Evolutionary conservation across 2,329 filamentous ascomycete species (phyloP), one percentile per base, ranked within the genome.

Genomic region (Aspergillus sp.): DNA sequence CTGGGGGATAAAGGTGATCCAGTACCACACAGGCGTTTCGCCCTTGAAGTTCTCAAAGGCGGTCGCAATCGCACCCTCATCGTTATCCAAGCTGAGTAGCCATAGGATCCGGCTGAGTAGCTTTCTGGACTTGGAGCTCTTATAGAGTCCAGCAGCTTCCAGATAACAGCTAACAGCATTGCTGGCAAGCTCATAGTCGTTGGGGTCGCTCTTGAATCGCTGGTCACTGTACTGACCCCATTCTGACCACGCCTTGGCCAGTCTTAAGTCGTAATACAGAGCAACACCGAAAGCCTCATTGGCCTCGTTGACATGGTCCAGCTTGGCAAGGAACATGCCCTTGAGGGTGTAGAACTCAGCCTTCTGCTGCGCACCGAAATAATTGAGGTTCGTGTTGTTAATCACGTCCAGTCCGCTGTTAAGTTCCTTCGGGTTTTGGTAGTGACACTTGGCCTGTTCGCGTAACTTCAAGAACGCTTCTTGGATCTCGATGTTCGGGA

Each of bases 401-500:
- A 99, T 99, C 3, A 99, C 95, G 70, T 99, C 95, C 64, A 99
- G 74, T 1, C 95, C 95, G 70, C 88, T 96, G 53, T 88, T 93
- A 54, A 99, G 85, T 76, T 99, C 95, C 39, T 90, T 89, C 0
- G 89, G 87, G 69, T 98, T 98, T 77, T 98, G 93, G 73, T 98
- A 99, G 73, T 99, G 95, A 66, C 95, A 99, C 73, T 97, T 97
- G 44, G 95, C 95, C 76, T 99, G 95, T 76, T 99, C 96, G n/a
- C 96, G 84, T 52, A 99, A 78, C 78, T 99, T 99, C 61, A 99
- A 79, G 82, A 99, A 99, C 0, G 95, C 95, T 74, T 99, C 95
- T 71, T 99, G 96, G 47, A 99, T 99, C 78, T 99, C 95, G 45
- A 99, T 99, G 71, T 99, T 99, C 1, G 95, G 95, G 5, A 99